A percentile compares a stretch with the other conserved stretches of the same genome.
These are phyloP conservation scores for Orbilia oligospora DNA, from an alignment of 2,329 filamentous ascomycete species.

Conservation along the genomic window DNA sequence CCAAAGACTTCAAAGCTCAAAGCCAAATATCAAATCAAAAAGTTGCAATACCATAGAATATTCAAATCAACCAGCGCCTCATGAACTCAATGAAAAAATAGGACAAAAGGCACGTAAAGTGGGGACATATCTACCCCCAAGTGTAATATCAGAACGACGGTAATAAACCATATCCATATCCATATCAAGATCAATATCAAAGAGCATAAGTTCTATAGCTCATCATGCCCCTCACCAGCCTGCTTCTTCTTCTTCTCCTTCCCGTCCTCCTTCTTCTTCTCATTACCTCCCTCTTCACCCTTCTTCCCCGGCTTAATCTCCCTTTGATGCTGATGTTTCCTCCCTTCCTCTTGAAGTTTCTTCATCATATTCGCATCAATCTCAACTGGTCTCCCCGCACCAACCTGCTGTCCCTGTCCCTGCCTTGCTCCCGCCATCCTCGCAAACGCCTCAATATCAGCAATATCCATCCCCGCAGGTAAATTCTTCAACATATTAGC, in stretches of 20 bases:
- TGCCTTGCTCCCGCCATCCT: conserved; percentile 66
- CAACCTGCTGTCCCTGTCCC: conserved; percentile 63
- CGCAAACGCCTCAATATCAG: conserved; percentile 81
- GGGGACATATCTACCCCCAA: too few species aligned
- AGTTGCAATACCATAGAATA: background rate
- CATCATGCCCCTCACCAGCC: conserved; percentile 43
- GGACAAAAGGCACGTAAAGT: background rate
- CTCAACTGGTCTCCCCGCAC: conserved; percentile 56
- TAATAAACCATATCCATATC: too few species aligned
- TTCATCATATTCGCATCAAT: conserved; percentile 17
- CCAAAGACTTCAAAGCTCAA: background rate
- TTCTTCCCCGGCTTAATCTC: conserved; percentile 12
- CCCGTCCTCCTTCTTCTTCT: conserved; percentile 62
- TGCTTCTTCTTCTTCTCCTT: conserved; percentile 60
- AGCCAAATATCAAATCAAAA: too few species aligned
- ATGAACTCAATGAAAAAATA: background rate
- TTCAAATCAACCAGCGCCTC: conserved; percentile 3
- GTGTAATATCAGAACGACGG: too few species aligned
- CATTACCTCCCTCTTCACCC: conserved; percentile 66
- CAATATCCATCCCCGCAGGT: conserved; percentile 78
- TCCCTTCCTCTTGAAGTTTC: conserved; percentile 62
- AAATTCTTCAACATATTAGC: conserved; percentile 76
- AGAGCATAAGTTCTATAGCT: conserved; percentile 1
- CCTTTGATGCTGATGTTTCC: conserved; percentile 48
- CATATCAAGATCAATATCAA: too few species aligned